Percentiles rank a stretch among this genome's conserved stretches.
Evolutionary conservation across 73 alveolate species (phyloP).

Genomic region (Uronychia binucleata): DNA sequence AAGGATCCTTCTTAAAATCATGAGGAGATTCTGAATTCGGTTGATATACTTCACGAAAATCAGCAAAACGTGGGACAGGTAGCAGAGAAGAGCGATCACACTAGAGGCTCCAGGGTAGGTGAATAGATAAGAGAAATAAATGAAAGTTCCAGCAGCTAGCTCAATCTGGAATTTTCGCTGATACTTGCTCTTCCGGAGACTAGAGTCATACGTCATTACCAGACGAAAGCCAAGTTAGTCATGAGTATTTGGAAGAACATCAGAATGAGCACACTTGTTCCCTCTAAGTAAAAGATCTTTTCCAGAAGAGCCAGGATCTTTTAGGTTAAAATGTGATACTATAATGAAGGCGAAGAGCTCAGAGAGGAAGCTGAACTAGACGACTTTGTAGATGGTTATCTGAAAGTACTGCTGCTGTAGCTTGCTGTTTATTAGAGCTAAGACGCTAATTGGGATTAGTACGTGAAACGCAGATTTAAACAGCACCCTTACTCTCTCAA

Average conservation of each 20-base stretch:
- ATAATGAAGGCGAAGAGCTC: neutral
- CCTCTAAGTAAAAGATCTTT: neutral
- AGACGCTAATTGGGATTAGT: neutral
- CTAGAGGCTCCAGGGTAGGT: neutral
- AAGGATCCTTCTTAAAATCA: neutral
- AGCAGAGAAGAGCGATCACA: neutral
- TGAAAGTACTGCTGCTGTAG: neutral
- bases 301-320: neutral
- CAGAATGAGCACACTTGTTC: neutral
- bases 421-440: neutral
- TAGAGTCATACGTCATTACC: neutral
- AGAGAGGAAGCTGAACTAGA: neutral
- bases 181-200: neutral
- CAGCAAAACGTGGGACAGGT: neutral
- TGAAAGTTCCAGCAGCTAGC: neutral
- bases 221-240: neutral
- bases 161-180: neutral
- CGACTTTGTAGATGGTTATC: neutral
- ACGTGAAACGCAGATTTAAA: neutral
- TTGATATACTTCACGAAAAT: neutral
- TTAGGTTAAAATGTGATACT: neutral
- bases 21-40: neutral
- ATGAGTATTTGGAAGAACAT: no score
- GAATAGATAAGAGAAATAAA: neutral
- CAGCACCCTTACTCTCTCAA: neutral